Evolutionary conservation across 2,329 filamentous ascomycete genomes (phyloP), one percentile per base, ranked within the genome.

Genomic region (Xylaria digitata): DNA sequence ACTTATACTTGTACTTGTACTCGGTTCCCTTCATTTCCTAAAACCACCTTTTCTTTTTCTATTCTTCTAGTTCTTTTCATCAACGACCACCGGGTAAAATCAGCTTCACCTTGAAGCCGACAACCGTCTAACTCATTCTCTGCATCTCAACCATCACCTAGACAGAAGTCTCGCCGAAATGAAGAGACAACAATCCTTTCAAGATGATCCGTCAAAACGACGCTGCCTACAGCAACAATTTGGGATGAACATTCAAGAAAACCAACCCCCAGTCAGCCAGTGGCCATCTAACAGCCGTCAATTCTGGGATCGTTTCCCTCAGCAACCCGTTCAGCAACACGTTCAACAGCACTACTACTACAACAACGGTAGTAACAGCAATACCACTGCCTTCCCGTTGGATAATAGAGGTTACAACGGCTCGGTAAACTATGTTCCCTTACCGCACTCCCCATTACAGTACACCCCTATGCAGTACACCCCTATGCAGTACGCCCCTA

Each of bases 101-200:
- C n/a, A 34, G 2, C 45, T 21, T 42, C 17, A 30, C n/a, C n/a
- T 40, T 62, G 17, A 19, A 46, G 6, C 15, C 6, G 1, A 37
- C 21, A 13, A 13, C 30, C 9, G 6, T 37, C 9, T 15, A 23
- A 26, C 13, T 11, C 17, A 30, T 23, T 45, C 17, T 43, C 9
- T 30, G 13, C 15, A 32, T 43, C 48, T 53, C 23, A 26, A 32
- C 21, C 40, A 49, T 52, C n/a, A 13, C 37, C 11, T 34, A 40
- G 9, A 7, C 54, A 49, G 9, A 19, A 49, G 26, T 19, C 21
- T 43, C 11, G 21, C 9, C 23, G 42, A 34, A 54, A 63, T 63
- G 64, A 55, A 55, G 21, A 54, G 64, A 49, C 59, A 54, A 19
- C 46, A 26, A 7, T 34, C 40, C 2, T 43, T 5, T 8, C 59